Evolutionary conservation across 176 grass and related monocot species (phyloP), one percentile per base, ranked within the genome.

Genomic region (Zoysia japonica): DNA sequence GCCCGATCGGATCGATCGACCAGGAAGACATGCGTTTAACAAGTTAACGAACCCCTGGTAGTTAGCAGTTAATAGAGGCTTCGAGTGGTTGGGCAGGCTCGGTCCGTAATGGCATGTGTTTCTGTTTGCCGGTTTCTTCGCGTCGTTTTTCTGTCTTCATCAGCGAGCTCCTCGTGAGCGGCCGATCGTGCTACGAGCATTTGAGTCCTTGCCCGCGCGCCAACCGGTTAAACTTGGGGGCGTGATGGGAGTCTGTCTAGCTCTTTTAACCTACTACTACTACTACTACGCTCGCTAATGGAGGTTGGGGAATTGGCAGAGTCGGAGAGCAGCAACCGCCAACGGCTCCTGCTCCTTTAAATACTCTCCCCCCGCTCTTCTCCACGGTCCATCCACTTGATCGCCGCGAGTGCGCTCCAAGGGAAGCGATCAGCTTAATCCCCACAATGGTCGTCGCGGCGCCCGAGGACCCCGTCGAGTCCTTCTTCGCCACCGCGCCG

Each of bases 401-500:
- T 14, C 61, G 36, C 40, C 82, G 13, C 37, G 36, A 11, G 11
- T 17, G 36, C 2, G 2, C 5, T 5, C 7, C 8, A 19, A 6
- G 17, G 7, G 56, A 28, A 28, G 28, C 28, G 28, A 28, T 28
- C 28, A 61, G 7, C 59, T 9, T 9, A 8, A 11, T 20, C 19
- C 15, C 9, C 28, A 60, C 40, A 2, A 88, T 88, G 82, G 71
- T 80, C 71, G 82, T 28, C 28, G 28, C 56, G 3, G 76, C 71
- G 6, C 54, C 65, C 2, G 71, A 76, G 65, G 82, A 84, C 57
- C 76, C 71, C 3, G 28, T 28, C 28, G 76, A 93, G 20, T 84
- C 71, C 48, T 93, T 93, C 85, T 93, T 93, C 71, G 67, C 74
- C 19, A 12, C 79, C 8, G 88, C 91, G 52, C 91, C 91, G 35